Evolutionary conservation across 495 filamentous ascomycete genomes (phyloP), one percentile per base, ranked within the genome.

Genomic region (Penicillium mononematosum): DNA sequence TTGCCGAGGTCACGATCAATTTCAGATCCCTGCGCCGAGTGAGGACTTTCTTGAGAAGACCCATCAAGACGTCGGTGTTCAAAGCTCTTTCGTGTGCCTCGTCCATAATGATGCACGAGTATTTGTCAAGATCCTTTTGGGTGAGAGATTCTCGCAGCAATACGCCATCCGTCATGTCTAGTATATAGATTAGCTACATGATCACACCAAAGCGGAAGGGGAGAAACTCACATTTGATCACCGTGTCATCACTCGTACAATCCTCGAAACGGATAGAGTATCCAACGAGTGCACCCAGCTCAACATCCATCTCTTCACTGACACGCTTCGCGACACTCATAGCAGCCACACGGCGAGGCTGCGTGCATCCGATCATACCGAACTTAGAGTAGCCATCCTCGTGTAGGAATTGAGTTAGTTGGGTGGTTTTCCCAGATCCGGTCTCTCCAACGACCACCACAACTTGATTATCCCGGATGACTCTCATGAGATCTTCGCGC

Each of bases 281-380:
- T 45, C 95, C 95, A 31, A 99, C 95, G 1, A 85, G 75, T 41
- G 85, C 86, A 22, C 95, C 95, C 14, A 99, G 81, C 48, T 88
- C 87, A n/a, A 96, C 91, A 63, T 96, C 91, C 95, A 99, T 99
- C 74, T 99, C 95, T 70, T 99, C 95, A 59, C 90, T 91, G 24
- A 99, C 95, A 75, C 95, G 90, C 71, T 97, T 98, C 11, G 95
- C 95, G 29, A 99, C 95, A 72, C 91, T 96, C 95, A 99, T 99
- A 2, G 95, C 93, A 38, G 93, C 93, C 24, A 98, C 93, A 80
- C 93, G 87, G 61, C 93, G 84, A 54, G 93, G 93, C 62, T 98
- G 93, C 22, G 93, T 98, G 66, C 93, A 98, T 1, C 92, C 92
- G 60, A 98, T 98, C 78, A 96, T 85, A 42, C 93, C 93, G 41